Conservation (phyloP, 306 rosid species). For the Alnus rubra region DNA sequence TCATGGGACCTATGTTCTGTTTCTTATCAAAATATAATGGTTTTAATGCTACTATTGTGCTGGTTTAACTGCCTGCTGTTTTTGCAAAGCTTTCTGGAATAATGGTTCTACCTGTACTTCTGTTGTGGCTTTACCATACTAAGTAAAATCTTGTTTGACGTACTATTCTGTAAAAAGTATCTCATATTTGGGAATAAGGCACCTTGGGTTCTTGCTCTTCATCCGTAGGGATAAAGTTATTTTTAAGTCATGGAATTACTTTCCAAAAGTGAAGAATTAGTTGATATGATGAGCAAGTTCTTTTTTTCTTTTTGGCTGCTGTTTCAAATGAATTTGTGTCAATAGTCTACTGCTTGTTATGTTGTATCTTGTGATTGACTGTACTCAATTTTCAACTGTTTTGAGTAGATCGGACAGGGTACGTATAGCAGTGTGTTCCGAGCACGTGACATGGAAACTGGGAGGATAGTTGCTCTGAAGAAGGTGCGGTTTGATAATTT, state of each 20-base stretch:
- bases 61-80: no score
- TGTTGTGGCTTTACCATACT: neutral
- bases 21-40: neutral
- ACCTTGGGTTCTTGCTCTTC: neutral
- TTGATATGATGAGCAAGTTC: neutral
- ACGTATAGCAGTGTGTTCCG: constrained; percentile 94
- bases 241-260: neutral
- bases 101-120: neutral
- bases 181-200: neutral
- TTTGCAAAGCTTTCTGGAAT: no score
- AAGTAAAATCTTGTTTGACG: neutral
- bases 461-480: constrained; percentile 93
- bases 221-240: neutral
- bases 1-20: neutral
- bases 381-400: constrained; percentile 1
- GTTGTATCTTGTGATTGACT: constrained; percentile 22
- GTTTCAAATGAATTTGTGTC: neutral
- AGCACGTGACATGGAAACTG: constrained; percentile 82
- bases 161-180: constrained; percentile 4
- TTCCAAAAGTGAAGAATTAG: neutral
- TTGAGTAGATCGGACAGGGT: constrained; percentile 91
- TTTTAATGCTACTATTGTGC: no score
- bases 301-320: neutral
- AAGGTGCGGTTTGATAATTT: constrained; percentile 96
- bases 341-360: neutral